Conservation (phyloP, 1,284 basidiomycete genomes). For the Phenoliferia sp. region DNA sequence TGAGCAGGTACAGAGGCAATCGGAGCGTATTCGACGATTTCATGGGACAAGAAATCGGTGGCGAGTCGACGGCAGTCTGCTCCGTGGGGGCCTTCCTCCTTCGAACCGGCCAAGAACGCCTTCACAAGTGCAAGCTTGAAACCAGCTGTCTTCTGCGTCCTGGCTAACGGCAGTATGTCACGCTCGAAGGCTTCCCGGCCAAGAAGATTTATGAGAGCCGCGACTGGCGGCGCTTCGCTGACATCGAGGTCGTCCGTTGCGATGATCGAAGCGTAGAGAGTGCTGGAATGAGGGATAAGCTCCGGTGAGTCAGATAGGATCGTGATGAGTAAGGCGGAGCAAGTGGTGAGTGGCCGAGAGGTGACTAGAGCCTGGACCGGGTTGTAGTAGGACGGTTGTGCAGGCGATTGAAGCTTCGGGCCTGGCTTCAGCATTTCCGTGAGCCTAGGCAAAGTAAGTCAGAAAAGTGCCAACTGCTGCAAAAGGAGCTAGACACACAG, state of each 20-base stretch:
- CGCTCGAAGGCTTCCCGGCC: not conserved
- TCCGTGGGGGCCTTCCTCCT: not conserved
- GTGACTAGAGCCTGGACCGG: not conserved
- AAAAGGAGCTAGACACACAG: not conserved
- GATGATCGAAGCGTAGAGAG: not conserved
- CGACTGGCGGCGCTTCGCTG: not conserved
- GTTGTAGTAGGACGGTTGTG: not conserved
- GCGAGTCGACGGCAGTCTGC: not conserved
- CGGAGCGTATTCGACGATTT: not conserved
- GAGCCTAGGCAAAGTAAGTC: not conserved
- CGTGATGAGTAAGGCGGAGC: not conserved
- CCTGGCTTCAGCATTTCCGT: not conserved
- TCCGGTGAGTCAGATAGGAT: not conserved
- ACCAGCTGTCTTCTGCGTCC: not conserved
- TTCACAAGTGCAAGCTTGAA: not conserved
- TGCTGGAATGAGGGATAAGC: not conserved
- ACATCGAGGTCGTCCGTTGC: not conserved
- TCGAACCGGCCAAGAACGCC: not conserved
- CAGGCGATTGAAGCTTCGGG: not conserved
- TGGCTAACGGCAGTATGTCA: not conserved
- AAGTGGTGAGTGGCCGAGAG: not conserved
- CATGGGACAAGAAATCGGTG: not conserved
- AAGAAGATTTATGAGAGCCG: not conserved
- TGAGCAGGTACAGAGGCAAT: not conserved
- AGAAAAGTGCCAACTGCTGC: not conserved